Percentiles rank a stretch among this genome's conserved stretches.
These are phyloP conservation scores for Lactifluus rugatus DNA, from an alignment of 768 basidiomycete genomes.

Conservation along the genomic window DNA sequence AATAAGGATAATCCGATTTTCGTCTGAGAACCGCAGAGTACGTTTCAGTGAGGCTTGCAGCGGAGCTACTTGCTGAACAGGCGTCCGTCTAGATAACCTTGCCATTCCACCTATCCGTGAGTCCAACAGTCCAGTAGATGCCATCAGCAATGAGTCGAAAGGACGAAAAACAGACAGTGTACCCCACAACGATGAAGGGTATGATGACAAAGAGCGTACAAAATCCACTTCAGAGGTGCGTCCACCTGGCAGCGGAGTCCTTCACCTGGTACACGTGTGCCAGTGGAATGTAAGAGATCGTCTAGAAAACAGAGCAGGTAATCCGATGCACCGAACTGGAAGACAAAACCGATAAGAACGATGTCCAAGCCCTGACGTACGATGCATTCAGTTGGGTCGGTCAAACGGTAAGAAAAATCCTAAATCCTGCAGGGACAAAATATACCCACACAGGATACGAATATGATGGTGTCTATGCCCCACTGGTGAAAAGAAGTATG, in stretches of 20 bases:
- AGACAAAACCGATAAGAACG: conserved; percentile 14
- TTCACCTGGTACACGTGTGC: conserved; percentile 5
- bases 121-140: conserved; percentile 11
- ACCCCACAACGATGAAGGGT: conserved; percentile 15
- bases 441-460: conserved; percentile 12
- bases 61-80: conserved; percentile 5
- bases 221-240: not conserved
- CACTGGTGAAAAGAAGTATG: not conserved
- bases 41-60: too few relatives aligned
- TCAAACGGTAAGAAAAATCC: not conserved
- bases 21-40: conserved; percentile 2
- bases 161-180: not conserved
- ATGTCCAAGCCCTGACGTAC: conserved; percentile 8
- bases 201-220: conserved; percentile 11
- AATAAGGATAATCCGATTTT: not conserved
- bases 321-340: conserved; percentile 11
- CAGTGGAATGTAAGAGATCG: conserved; percentile 1
- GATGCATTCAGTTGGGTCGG: not conserved
- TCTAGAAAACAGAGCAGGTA: too few relatives aligned
- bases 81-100: conserved; percentile 9
- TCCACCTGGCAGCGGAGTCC: not conserved
- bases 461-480: conserved; percentile 7
- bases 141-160: not conserved
- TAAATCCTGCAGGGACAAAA: not conserved
- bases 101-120: conserved; percentile 11